Conservation (phyloP, 2,329 filamentous ascomycete species). For the Leptographium procerum region DNA sequence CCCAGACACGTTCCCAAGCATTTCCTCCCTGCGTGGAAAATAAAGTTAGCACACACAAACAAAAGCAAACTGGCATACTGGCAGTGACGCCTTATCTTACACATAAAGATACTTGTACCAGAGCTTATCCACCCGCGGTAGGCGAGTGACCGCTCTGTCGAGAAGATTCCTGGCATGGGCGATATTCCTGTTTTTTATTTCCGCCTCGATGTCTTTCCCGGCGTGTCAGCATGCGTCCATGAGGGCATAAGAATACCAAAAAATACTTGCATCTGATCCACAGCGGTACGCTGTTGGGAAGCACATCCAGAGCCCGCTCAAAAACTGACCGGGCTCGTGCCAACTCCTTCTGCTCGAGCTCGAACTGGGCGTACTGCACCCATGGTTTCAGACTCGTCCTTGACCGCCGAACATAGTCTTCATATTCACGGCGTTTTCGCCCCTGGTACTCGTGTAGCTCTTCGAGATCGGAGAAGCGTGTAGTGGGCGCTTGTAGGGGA, state of each 20-base stretch:
- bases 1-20: constrained; percentile 84
- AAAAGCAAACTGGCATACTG: neutral
- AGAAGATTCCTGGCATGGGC: constrained; percentile 92
- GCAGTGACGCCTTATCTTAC: constrained; percentile 1
- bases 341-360: constrained; percentile 96
- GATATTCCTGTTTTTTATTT: constrained; percentile 93
- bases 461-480: constrained; percentile 91
- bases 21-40: constrained; percentile 65
- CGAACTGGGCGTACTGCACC: constrained; percentile 96
- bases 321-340: constrained; percentile 85
- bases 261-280: constrained; percentile 48
- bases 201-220: constrained; percentile 75
- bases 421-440: constrained; percentile 89
- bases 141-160: constrained; percentile 84
- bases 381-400: constrained; percentile 96
- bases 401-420: constrained; percentile 94
- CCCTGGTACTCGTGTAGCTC: constrained; percentile 97
- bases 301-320: constrained; percentile 85
- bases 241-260: neutral
- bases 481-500: constrained; percentile 76
- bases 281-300: constrained; percentile 72
- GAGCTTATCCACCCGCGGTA: constrained; percentile 86
- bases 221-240: neutral
- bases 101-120: constrained; percentile 89
- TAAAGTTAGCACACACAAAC: constrained; percentile 31